Conservation (phyloP, 78 protist genomes). For the Dictyostelium firmibasis region DNA sequence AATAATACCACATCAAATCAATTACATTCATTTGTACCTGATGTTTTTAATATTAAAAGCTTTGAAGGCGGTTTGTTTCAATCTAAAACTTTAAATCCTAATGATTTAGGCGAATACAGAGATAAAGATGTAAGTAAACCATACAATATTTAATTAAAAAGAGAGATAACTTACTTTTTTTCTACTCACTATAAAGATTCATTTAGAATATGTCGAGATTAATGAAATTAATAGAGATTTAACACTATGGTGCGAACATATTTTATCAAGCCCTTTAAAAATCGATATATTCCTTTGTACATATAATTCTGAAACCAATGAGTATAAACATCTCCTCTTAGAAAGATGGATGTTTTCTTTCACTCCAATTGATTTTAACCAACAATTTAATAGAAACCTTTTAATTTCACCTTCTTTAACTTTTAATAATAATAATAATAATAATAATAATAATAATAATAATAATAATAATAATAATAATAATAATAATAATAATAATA, state of each 20-base stretch:
- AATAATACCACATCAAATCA: not conserved
- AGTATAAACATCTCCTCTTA: constrained; percentile 3
- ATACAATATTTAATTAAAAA: not conserved
- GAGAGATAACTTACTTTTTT: not conserved
- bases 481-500: not conserved
- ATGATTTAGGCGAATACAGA: not conserved
- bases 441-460: no score
- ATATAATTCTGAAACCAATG: not conserved
- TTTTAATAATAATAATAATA: not conserved
- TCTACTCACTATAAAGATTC: not conserved
- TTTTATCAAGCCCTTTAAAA: not conserved
- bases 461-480: no score
- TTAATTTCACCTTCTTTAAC: not conserved
- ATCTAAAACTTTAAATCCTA: not conserved
- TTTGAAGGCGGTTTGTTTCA: constrained; percentile 11
- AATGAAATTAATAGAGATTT: constrained; percentile 73
- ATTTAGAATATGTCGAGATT: constrained; percentile 52
- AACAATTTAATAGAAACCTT: not conserved
- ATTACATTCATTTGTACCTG: not conserved
- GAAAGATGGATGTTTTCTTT: constrained; percentile 69
- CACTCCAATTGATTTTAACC: constrained; percentile 17
- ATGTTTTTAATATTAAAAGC: constrained; percentile 7
- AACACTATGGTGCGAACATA: constrained; percentile 64
- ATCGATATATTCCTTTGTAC: constrained; percentile 12
- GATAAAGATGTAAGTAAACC: constrained; percentile 30